These are phyloP conservation scores for Aspergillus nidulans DNA, from an alignment of 495 filamentous ascomycete species.

Conservation along the genomic window DNA sequence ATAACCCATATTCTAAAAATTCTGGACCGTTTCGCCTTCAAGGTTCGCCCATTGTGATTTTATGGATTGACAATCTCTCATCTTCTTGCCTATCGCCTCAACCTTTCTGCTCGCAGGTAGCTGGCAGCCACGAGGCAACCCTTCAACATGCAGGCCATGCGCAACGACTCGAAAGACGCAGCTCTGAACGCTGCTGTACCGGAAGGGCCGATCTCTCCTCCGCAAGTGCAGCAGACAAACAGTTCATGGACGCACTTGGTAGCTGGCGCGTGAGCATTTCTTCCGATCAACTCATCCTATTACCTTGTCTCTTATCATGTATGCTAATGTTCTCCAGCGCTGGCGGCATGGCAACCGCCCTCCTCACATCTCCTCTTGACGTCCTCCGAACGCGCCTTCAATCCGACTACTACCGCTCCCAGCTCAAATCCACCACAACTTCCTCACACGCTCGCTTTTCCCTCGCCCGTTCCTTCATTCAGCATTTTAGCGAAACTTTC, in stretches of 20 bases:
- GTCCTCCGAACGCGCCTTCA: slow-evolving; percentile 86
- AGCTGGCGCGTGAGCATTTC: slow-evolving; percentile 76
- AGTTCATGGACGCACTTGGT: slow-evolving; percentile 72
- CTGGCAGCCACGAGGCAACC: neutral
- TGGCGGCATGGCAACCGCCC: slow-evolving; percentile 80
- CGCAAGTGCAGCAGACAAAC: slow-evolving; percentile 5
- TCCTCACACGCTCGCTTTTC: slow-evolving; percentile 42
- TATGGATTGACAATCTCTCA: slow-evolving; percentile 4
- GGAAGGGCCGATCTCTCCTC: slow-evolving; percentile 8
- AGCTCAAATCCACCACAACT: slow-evolving; percentile 11
- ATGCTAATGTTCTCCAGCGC: slow-evolving; percentile 44
- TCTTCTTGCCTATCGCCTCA: neutral
- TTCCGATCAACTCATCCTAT: neutral
- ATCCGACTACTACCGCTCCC: slow-evolving; percentile 76
- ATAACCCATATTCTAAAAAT: slow-evolving; percentile 12
- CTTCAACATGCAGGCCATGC: slow-evolving; percentile 11
- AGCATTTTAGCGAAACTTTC: slow-evolving; percentile 70
- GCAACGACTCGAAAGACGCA: slow-evolving; percentile 11
- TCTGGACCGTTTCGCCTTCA: slow-evolving; percentile 8
- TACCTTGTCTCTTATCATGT: neutral
- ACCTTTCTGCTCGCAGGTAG: neutral
- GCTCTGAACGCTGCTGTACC: slow-evolving; percentile 10
- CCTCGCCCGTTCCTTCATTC: slow-evolving; percentile 33
- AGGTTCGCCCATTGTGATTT: neutral
- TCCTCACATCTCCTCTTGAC: slow-evolving; percentile 79